Evolutionary conservation across 108 stramenopile genomes (phyloP).

Genomic region (Schizochytrium sp.): DNA sequence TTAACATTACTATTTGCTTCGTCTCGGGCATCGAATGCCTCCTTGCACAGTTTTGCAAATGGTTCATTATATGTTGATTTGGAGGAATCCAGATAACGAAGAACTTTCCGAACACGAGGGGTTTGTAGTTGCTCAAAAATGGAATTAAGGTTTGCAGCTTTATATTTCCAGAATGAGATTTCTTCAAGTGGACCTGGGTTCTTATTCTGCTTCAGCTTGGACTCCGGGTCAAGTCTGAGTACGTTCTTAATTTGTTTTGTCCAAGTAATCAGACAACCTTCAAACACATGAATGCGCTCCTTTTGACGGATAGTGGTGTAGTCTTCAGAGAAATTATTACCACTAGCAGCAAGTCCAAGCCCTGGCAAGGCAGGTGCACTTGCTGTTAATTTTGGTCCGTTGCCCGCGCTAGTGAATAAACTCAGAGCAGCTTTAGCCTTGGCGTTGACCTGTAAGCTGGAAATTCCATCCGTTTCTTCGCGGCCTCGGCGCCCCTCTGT

Average conservation of each 20-base stretch:
- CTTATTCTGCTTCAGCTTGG: constrained; percentile 2
- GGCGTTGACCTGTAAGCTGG: neutral
- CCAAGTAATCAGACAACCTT: constrained; percentile 76
- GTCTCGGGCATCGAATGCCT: constrained; percentile 73
- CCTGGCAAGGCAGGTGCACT: neutral
- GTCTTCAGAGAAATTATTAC: neutral
- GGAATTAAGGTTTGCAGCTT: constrained; percentile 69
- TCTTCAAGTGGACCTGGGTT: constrained; percentile 74
- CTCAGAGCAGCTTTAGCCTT: constrained; percentile 4
- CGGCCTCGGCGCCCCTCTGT: neutral
- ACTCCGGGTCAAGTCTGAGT: constrained; percentile 73
- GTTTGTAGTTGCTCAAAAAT: constrained; percentile 77
- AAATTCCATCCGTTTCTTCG: neutral
- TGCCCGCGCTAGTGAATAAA: neutral
- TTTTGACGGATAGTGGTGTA: neutral
- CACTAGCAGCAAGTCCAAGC: too few relatives aligned
- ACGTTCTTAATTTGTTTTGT: constrained; percentile 78
- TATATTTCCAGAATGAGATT: constrained; percentile 74
- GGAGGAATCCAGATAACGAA: constrained; percentile 70
- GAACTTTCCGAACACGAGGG: constrained; percentile 66
- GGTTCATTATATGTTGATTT: constrained; percentile 77
- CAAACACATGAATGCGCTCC: constrained; percentile 73
- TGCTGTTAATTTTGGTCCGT: neutral
- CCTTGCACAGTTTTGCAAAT: constrained; percentile 79
- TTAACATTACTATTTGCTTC: constrained; percentile 76